phyloP scores from a whole-genome alignment of 345 rosid species.

The Alliaria petiolata region DNA sequence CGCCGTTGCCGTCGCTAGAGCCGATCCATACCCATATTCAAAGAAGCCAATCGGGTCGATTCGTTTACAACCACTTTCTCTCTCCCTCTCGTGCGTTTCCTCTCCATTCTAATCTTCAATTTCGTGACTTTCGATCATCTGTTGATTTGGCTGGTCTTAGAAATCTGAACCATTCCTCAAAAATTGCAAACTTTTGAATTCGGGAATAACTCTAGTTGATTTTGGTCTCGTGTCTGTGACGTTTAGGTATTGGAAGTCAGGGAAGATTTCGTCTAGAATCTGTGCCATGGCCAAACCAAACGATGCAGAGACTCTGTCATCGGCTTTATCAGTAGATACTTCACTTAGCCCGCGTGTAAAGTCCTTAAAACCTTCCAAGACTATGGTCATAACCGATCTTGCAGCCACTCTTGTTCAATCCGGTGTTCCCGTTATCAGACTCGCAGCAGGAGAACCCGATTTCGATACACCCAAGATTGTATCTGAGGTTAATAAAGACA shows the following conservation, averaged over 20 bases:
- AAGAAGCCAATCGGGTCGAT: conserved; percentile 33
- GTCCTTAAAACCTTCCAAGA: conserved; percentile 84
- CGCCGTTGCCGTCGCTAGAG: background rate
- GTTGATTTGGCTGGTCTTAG: too few relatives aligned
- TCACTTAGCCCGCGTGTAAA: conserved; percentile 83
- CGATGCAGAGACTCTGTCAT: conserved; percentile 18
- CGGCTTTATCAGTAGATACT: conserved; percentile 46
- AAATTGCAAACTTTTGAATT: background rate
- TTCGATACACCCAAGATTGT: conserved; percentile 77
- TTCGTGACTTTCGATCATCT: background rate
- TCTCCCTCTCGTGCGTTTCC: conserved; percentile 35
- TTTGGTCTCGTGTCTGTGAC: background rate
- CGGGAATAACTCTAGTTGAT: background rate
- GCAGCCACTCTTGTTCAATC: conserved; percentile 90
- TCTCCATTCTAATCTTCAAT: background rate
- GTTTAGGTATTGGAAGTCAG: conserved; percentile 29
- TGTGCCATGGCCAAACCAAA: conserved; percentile 46
- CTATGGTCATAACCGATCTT: conserved; percentile 88
- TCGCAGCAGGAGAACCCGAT: conserved; percentile 99
- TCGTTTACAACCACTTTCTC: conserved; percentile 30
- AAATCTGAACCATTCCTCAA: background rate
- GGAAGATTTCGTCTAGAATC: conserved; percentile 27
- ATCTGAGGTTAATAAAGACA: conserved; percentile 43
- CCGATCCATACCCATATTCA: background rate
- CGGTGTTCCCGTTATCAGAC: conserved; percentile 78